Conservation (phyloP, 257 asterid genomes). For the Ophiorrhiza pumila region DNA sequence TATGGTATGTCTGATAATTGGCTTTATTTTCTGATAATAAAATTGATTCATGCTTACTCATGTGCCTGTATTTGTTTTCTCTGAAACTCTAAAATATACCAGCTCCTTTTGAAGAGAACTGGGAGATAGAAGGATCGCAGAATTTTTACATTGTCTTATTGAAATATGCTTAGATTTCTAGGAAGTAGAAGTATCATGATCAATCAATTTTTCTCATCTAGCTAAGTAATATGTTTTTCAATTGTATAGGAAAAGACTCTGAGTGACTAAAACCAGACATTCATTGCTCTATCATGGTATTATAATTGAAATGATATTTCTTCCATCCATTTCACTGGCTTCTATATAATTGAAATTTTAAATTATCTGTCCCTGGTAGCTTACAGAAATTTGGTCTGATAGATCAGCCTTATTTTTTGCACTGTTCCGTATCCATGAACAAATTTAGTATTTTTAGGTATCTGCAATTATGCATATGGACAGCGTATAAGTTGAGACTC, state of each 20-base stretch:
- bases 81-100: background rate
- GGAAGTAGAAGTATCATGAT: too few relatives aligned
- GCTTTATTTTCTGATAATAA: background rate
- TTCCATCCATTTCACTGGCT: background rate
- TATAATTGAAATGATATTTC: background rate
- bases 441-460: background rate
- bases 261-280: background rate
- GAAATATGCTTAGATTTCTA: too few relatives aligned
- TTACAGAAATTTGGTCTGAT: background rate
- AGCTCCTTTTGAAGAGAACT: background rate
- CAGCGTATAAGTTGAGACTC: background rate
- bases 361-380: background rate
- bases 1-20: conserved; percentile 40
- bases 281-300: background rate
- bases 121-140: background rate
- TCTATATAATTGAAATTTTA: background rate
- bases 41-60: background rate
- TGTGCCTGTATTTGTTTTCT: background rate
- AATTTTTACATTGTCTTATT: background rate
- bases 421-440: background rate
- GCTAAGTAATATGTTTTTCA: background rate
- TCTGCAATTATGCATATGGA: background rate
- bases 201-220: background rate
- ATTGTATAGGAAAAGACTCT: background rate
- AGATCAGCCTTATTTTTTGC: background rate